Evolutionary conservation across 129 eudicot species (phyloP).

Genomic region (Cynara cardunculus): DNA sequence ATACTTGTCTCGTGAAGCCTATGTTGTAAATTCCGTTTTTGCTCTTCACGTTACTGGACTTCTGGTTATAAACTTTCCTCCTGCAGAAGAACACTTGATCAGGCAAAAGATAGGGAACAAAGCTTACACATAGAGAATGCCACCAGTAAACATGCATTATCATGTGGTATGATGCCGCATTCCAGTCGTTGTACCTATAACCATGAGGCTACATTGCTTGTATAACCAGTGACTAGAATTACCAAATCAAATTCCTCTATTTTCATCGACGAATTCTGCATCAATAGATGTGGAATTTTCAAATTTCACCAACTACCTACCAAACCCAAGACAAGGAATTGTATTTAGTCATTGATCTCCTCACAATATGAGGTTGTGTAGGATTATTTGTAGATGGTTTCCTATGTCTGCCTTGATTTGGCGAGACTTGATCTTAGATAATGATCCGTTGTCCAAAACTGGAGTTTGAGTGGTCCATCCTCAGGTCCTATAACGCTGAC

Average conservation of each 20-base stretch:
- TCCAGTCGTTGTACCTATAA: slow-evolving; percentile 19
- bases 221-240: slow-evolving; percentile 32
- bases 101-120: neutral
- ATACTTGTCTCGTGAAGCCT: slow-evolving; percentile 23
- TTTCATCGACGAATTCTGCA: slow-evolving; percentile 33
- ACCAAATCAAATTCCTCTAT: slow-evolving; percentile 22
- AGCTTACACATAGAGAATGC: neutral
- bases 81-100: slow-evolving; percentile 9
- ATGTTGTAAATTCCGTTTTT: slow-evolving; percentile 31
- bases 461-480: slow-evolving; percentile 39
- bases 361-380: neutral
- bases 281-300: slow-evolving; percentile 12
- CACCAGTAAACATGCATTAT: neutral
- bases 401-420: slow-evolving; percentile 30
- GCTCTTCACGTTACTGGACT: slow-evolving; percentile 31
- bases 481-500: slow-evolving; percentile 36
- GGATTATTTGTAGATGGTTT: neutral
- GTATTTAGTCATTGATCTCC: neutral
- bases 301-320: slow-evolving; percentile 33
- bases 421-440: slow-evolving; percentile 38
- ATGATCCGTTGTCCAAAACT: slow-evolving; percentile 35
- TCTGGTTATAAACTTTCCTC: slow-evolving; percentile 17
- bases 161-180: neutral
- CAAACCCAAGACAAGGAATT: neutral
- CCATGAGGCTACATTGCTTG: slow-evolving; percentile 42